Evolutionary conservation across 371 early-diverging fungal genomes (phyloP), one percentile per base, ranked within the genome.

Genomic region (Dichotomocladium elegans): DNA sequence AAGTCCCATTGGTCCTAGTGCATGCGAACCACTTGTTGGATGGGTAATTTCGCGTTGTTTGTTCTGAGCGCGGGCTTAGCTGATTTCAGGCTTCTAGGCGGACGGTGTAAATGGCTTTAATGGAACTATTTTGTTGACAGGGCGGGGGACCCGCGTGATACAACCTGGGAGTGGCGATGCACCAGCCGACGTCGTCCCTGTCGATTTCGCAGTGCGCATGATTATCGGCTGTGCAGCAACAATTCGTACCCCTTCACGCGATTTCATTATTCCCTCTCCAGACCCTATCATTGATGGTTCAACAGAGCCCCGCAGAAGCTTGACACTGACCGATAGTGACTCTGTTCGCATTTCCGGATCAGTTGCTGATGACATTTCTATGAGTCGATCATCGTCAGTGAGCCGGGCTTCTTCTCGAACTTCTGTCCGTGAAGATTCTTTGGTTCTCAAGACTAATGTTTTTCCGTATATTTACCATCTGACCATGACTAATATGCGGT

Each of bases 101-200:
- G 85, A 85, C 53, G 80, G 82, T n/a, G 77, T 76, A 6, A 77
- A 78, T 25, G 82, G 80, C 14, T 68, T 77, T 4, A 81, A 81
- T 40, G 75, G 75, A 8, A 51, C 60, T 14, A 59, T 71, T 29
- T 52, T 68, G 10, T 57, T 72, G 7, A 64, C 63, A n/a, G 74
- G 78, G 10, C 65, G 61, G 28, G 78, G 78, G 10, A 53, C 53
- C 17, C 58, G 57, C 44, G 57, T 55, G 3, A 71, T 79, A 46
- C 70, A 66, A 37, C 33, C 73, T 54, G 64, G 51, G 29, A 33
- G 63, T 31, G 66, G 71, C 26, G 58, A 77, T 40, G 50, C 45
- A n/a, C 45, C 63, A 17, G 68, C 75, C 15, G 83, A 83, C 58
- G 56, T 83, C 29, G 64, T 83, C 24, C 83, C 83, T 8, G 81